A percentile compares a stretch with the other conserved stretches of the same genome.
phyloP scores from a whole-genome alignment of 164 flowering plant species.

The Tinospora cordifolia region DNA sequence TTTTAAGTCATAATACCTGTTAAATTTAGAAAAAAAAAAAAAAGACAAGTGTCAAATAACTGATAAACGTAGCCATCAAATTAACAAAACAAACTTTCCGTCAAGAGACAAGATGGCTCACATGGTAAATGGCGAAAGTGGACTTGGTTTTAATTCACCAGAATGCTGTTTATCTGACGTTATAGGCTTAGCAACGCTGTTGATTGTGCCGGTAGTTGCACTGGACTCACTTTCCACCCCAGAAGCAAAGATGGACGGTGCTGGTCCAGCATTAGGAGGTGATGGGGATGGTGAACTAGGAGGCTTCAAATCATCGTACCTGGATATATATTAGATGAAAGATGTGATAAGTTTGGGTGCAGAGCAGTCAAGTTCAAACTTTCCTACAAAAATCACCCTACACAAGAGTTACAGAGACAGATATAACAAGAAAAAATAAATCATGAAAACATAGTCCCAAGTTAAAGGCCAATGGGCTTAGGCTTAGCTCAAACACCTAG shows the following conservation, averaged over 20 bases:
- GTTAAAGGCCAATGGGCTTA: conserved; percentile 29
- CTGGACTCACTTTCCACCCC: conserved; percentile 7
- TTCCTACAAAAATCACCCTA: too few species aligned
- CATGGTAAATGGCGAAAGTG: conserved; percentile 62
- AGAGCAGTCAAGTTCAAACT: too few species aligned
- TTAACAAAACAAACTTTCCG: not conserved
- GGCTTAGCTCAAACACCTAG: too few species aligned
- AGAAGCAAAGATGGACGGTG: conserved; percentile 13
- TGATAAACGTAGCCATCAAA: not conserved
- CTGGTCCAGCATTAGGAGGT: conserved; percentile 37
- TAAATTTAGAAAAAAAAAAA: too few species aligned
- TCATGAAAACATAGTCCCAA: too few species aligned
- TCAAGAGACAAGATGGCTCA: conserved; percentile 19
- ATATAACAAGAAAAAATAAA: too few species aligned
- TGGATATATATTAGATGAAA: conserved; percentile 15
- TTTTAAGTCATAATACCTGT: too few species aligned
- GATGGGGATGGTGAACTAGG: conserved; percentile 65
- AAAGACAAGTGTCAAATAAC: too few species aligned
- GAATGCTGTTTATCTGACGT: conserved; percentile 16
- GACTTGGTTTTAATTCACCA: conserved; percentile 23
- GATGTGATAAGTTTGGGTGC: not conserved
- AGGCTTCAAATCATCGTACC: conserved; percentile 58
- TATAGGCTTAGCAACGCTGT: conserved; percentile 14
- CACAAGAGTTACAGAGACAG: too few species aligned
- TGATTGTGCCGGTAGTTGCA: conserved; percentile 8